Evolutionary conservation across 192 early-diverging fungal species (phyloP).

Genomic region (Gryganskiella cystojenkinii): DNA sequence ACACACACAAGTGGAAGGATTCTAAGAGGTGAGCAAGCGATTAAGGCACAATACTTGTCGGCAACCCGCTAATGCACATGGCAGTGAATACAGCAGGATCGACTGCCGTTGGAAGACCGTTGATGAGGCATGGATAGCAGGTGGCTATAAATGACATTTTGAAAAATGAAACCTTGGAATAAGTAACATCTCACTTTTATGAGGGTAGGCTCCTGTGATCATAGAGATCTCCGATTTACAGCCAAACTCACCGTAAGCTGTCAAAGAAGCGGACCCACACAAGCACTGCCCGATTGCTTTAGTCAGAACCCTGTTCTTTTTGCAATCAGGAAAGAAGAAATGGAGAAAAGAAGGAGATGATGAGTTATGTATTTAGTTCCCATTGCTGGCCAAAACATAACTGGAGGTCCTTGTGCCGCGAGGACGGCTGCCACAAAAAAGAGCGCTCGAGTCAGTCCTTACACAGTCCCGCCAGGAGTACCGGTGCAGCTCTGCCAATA

Average conservation of each 20-base stretch:
- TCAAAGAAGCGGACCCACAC: not conserved
- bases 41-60: too few relatives aligned
- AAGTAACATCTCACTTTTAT: too few relatives aligned
- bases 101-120: too few relatives aligned
- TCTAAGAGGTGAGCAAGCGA: too few relatives aligned
- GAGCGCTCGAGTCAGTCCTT: not conserved
- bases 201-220: too few relatives aligned
- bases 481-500: slow-evolving; percentile 4
- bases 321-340: not conserved
- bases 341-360: not conserved
- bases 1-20: too few relatives aligned
- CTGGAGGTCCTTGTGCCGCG: not conserved
- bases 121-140: too few relatives aligned
- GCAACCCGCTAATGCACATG: too few relatives aligned
- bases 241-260: slow-evolving; percentile 5
- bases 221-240: too few relatives aligned
- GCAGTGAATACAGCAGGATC: too few relatives aligned
- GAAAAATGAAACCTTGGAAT: not conserved
- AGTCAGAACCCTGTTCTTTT: not conserved
- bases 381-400: not conserved
- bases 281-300: not conserved
- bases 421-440: not conserved
- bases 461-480: not conserved
- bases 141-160: not conserved
- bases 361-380: not conserved